These are phyloP conservation scores for Candida michaelii DNA, from an alignment of 805 yeast genomes.

Conservation along the genomic window DNA sequence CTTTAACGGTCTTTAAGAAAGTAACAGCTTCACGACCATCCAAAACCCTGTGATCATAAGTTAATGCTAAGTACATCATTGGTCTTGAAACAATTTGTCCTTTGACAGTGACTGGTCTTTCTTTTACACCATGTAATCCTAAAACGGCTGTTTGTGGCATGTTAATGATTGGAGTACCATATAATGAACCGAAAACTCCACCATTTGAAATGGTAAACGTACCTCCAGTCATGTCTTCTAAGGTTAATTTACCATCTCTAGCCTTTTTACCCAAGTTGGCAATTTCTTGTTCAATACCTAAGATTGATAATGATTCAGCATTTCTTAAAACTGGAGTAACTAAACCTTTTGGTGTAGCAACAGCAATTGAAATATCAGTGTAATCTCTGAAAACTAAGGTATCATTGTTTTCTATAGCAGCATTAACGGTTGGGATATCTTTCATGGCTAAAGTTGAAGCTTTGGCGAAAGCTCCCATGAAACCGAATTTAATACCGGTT, in stretches of 20 bases:
- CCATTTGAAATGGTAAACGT: constrained; percentile 99
- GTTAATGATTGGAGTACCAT: constrained; percentile 98
- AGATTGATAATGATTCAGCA: constrained; percentile 84
- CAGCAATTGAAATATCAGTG: constrained; percentile 94
- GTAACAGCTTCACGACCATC: constrained; percentile 99
- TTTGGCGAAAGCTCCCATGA: constrained; percentile 98
- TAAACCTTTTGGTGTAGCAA: constrained; percentile 98
- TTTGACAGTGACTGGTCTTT: constrained; percentile 94
- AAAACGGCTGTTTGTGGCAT: constrained; percentile 97
- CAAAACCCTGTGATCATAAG: constrained; percentile 96
- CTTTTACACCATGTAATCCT: constrained; percentile 96
- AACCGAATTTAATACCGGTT: constrained; percentile 93
- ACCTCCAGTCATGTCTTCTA: constrained; percentile 99
- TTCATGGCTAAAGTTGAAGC: constrained; percentile 91
- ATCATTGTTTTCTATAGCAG: constrained; percentile 87
- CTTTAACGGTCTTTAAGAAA: constrained; percentile 94
- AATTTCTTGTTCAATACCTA: constrained; percentile 90
- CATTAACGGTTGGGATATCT: constrained; percentile 93
- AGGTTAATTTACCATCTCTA: constrained; percentile 91
- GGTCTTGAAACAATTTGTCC: constrained; percentile 97
- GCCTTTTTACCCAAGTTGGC: constrained; percentile 83
- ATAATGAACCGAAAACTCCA: constrained; percentile 96
- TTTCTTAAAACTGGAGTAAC: constrained; percentile 98
- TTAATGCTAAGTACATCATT: constrained; percentile 98
- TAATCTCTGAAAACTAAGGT: constrained; percentile 95